Base-by-base conservation (phyloP, 2,329 filamentous ascomycete genomes). In the Neofusicoccum cordaticola region DNA sequence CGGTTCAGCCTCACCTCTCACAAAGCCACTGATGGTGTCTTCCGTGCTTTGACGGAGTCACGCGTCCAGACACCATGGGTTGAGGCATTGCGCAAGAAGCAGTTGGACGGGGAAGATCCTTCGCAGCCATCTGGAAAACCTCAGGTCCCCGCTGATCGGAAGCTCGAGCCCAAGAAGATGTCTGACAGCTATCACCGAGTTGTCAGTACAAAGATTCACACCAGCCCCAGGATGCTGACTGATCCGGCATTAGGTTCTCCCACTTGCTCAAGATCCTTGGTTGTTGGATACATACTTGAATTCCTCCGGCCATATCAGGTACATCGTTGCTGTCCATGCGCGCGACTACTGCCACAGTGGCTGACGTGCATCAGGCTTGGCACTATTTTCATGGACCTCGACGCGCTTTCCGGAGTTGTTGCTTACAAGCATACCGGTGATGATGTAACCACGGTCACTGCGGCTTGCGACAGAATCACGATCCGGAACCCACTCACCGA, bases 241-340 rank as follows among this genome's bases (percentile, higher is more conserved):
- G 61, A 74, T 72, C 9, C 19, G 69, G 69, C 41, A 56, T 44
- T 77, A 88, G 86, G 78, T 87, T 15, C 79, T 92, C 34, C 89
- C 89, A 6, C 80, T 93, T 9, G 88, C 86, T 5, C 88, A 86
- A 71, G 90, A 93, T 72, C 89, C 89, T 60, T 93, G 89, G 88
- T 80, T 93, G 12, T 83, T 90, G 11, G 90, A 93, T 73, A 90
- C 88, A 0, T 93, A 93, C 72, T 85, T 92, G 71, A 93, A 93
- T 75, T 85, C 89, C 0, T 87, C 86, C 0, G 90, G 90, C 0
- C 89, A 92, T 69, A 90, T 93, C 69, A 51, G 63, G 63, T 65
- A 52, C 6, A 27, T 2, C n/a, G n/a, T 27, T 15, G 13, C 27
- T n/a, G 13, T 11, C 19, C 4, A 12, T 6, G 44, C 50, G 35